Evolutionary conservation across 192 early-diverging fungal genomes (phyloP), one percentile per base, ranked within the genome.

Genomic region (Umbelopsis sp.): DNA sequence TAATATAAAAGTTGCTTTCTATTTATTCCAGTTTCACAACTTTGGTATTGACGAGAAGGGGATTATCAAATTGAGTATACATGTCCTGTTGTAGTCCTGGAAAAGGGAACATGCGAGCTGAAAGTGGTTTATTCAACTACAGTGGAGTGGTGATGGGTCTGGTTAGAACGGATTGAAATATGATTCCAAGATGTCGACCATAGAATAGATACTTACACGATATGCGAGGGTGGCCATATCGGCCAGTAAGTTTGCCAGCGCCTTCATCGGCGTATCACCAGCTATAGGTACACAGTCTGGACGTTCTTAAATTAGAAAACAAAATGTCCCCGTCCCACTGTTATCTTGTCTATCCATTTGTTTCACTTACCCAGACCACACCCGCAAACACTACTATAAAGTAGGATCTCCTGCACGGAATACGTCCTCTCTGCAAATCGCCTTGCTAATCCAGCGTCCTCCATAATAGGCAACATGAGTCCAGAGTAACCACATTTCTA

Each of bases 391-490:
- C 53, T 45, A 21, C 70, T 71, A 20, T 59, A 71, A 1, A 51
- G 25, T 11, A 71, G 36, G 32, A 71, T 32, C 22, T 71, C 51
- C 25, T 71, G 51, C 6, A 52, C 49, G 20, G 45, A 56, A 32
- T 56, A 59, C 5, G 29, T 59, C 11, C 51, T 22, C 34, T 45
- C 25, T 4, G 51, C 70, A 70, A 70, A 70, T 24, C 68, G 47
- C 24, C 32, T 31, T 3, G 70, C 70, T 22, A 71, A 22, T 16
- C 70, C 70, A 17, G 53, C 52, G 26, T 71, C 70, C 38, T 71
- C 70, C 70, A 71, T 71, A 4, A 71, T 59, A 45, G 70, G 70
- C 36, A 71, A 16, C 70, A 71, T 71, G n/a, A 71, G 53, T 1
- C 70, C 70, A 11, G 51, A 59, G 36, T 71, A 71, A 24, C 70